Evolutionary conservation across 1,284 basidiomycete genomes (phyloP), one percentile per base, ranked within the genome.

Genomic region (Leccinum proliferum): DNA sequence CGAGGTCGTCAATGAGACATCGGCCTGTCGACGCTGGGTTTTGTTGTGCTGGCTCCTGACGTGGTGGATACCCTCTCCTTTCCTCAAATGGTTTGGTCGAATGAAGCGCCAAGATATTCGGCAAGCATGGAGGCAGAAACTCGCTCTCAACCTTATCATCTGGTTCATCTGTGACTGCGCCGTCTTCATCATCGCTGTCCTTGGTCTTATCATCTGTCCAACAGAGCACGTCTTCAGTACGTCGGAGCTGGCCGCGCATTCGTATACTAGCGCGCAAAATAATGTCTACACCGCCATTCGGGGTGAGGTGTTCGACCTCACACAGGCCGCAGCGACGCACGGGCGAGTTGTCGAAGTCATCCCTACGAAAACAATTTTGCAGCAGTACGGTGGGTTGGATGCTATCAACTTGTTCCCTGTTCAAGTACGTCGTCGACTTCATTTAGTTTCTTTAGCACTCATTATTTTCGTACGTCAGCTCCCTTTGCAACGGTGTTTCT

Each of bases 91-190:
- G 73, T 70, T 93, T 61, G 93, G 93, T 48, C 18, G 93, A 25
- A 95, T 99, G 92, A 98, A 98, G 78, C 89, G 96, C 11, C 77
- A 90, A 65, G 97, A 99, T 70, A 84, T 99, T 50, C 88, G 92
- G 53, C 95, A 98, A 77, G 96, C 96, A 1, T 98, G 96, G 96
- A 81, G 96, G 68, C 96, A 99, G 78, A 99, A 98, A 78, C 82
- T 99, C 1, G 93, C 96, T 4, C 86, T 98, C 75, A 98, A 99
- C 77, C 77, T 97, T 65, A 83, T 98, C 77, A 98, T 99, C 71
- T 98, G 96, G 96, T 89, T 98, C 72, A 81, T 93, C 60, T 98
- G 95, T 71, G 88, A 77, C 25, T 88, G 86, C 69, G 89, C 94
- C 3, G 83, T 96, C 62, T 99, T 99, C 75, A 90, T 99, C 71